Conservation (phyloP, 352 stramenopile species). For the Phytopythium sindhum region DNA sequence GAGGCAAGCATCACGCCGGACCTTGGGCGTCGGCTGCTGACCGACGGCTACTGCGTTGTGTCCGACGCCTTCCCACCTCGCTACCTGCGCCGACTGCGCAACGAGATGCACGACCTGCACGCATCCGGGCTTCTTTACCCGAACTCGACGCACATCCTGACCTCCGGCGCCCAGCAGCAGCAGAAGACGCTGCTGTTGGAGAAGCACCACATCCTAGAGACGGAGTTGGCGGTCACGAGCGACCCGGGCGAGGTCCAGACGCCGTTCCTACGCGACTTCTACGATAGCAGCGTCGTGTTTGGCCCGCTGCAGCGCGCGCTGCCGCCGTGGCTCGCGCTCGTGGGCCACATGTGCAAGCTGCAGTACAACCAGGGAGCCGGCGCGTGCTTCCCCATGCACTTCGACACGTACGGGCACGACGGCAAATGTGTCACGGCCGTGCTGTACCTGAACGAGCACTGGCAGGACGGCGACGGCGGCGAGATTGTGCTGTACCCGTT, state of each 20-base stretch:
- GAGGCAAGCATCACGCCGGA: constrained; percentile 25
- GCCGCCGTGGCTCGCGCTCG: constrained; percentile 41
- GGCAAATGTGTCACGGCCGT: constrained; percentile 82
- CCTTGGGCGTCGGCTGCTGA: constrained; percentile 26
- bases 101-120: constrained; percentile 51
- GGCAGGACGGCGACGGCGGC: constrained; percentile 63
- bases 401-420: constrained; percentile 80
- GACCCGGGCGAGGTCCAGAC: constrained; percentile 27
- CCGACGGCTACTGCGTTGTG: constrained; percentile 54
- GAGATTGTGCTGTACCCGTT: constrained; percentile 85
- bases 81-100: constrained; percentile 41
- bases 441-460: constrained; percentile 82
- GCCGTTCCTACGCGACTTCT: constrained; percentile 47
- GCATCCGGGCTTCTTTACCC: constrained; percentile 52
- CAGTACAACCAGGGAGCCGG: constrained; percentile 75
- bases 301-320: constrained; percentile 25
- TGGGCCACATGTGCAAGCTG: constrained; percentile 69
- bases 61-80: constrained; percentile 36
- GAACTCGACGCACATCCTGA: constrained; percentile 76
- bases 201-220: constrained; percentile 81
- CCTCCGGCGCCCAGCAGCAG: constrained; percentile 8
- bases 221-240: constrained; percentile 57
- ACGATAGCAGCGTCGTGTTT: constrained; percentile 60
- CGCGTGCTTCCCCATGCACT: constrained; percentile 85
- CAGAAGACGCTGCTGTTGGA: constrained; percentile 52